Conservation (phyloP, 306 rosid species). For the Vachellia collinsii region DNA sequence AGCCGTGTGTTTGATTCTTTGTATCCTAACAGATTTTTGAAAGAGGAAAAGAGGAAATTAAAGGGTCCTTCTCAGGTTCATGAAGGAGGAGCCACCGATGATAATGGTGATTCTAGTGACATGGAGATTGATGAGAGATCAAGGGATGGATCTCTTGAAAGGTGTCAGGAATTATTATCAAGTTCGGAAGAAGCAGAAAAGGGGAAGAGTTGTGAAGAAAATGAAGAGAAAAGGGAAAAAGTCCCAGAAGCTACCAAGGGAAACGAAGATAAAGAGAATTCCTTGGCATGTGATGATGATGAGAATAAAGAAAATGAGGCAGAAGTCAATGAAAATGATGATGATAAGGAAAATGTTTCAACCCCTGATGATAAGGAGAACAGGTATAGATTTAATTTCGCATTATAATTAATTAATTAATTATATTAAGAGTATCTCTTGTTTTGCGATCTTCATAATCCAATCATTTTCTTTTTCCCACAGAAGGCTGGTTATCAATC, state of each 20-base stretch:
- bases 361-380: constrained; percentile 43
- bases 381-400: constrained; percentile 51
- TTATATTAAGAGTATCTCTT: constrained; percentile 3
- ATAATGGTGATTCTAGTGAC: constrained; percentile 53
- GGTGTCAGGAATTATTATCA: constrained; percentile 39
- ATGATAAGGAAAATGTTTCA: constrained; percentile 67
- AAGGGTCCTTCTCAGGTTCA: background rate
- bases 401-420: background rate
- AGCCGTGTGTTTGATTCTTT: constrained; percentile 83
- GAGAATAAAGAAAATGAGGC: constrained; percentile 48
- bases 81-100: constrained; percentile 44
- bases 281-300: constrained; percentile 41
- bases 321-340: constrained; percentile 45
- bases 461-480: constrained; percentile 10
- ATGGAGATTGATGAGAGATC: constrained; percentile 67
- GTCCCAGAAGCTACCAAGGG: constrained; percentile 34
- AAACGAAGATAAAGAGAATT: constrained; percentile 48
- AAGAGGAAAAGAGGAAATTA: constrained; percentile 31
- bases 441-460: constrained; percentile 19
- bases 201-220: constrained; percentile 31
- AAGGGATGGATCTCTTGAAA: constrained; percentile 54
- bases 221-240: constrained; percentile 38
- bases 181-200: constrained; percentile 42
- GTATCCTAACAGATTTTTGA: constrained; percentile 47
- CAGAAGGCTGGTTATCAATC: constrained; percentile 46